These are phyloP conservation scores for Elaeis guineensis DNA, from an alignment of 176 grass and related monocot species.

Conservation along the genomic window DNA sequence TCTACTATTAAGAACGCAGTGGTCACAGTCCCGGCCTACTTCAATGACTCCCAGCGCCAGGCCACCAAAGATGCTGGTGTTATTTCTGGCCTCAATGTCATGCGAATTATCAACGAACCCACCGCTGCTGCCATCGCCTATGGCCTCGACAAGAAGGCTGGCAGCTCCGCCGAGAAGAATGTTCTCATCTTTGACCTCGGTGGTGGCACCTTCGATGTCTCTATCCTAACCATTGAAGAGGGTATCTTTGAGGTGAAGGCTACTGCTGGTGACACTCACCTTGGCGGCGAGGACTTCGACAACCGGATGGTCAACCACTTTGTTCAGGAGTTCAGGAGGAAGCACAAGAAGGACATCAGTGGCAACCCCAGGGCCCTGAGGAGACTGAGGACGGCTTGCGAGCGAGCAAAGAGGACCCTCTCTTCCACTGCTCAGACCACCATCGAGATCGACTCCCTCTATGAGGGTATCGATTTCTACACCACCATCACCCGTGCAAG, in stretches of 20 bases:
- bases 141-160: conserved; percentile 50
- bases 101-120: conserved; percentile 48
- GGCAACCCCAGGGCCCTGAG: conserved; percentile 41
- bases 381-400: conserved; percentile 49
- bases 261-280: conserved; percentile 59
- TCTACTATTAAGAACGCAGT: conserved; percentile 39
- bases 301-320: conserved; percentile 67
- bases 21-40: conserved; percentile 49
- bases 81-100: conserved; percentile 54
- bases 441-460: conserved; percentile 40
- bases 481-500: conserved; percentile 46
- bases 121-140: conserved; percentile 44
- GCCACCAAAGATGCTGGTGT: conserved; percentile 51
- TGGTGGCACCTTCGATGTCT: conserved; percentile 55
- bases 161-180: conserved; percentile 48
- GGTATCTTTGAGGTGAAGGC: conserved; percentile 53
- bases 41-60: conserved; percentile 53
- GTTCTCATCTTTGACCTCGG: conserved; percentile 61
- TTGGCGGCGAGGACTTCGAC: conserved; percentile 59
- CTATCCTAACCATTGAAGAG: conserved; percentile 46
- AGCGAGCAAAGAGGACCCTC: conserved; percentile 51
- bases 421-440: conserved; percentile 58
- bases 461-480: conserved; percentile 53
- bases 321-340: conserved; percentile 53
- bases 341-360: conserved; percentile 60